Evolutionary conservation across 2,329 filamentous ascomycete species (phyloP).

Genomic region (Alternaria arbusti): DNA sequence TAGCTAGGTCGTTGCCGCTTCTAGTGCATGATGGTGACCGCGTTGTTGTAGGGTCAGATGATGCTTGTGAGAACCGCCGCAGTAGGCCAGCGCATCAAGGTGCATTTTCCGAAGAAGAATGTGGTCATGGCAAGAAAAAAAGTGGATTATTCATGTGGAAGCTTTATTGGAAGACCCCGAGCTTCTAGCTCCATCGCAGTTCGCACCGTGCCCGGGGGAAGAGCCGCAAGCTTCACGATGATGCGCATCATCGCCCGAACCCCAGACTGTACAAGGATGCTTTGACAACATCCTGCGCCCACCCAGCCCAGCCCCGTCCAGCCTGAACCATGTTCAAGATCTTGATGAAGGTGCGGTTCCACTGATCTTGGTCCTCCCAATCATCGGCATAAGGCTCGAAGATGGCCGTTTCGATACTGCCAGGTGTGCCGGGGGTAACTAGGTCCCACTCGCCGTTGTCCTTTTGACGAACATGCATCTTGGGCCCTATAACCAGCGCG

Average conservation of each 20-base stretch:
- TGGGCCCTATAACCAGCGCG: constrained; percentile 64
- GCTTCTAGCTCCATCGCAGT: not conserved
- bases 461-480: constrained; percentile 56
- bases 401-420: constrained; percentile 53
- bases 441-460: constrained; percentile 43
- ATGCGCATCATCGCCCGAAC: constrained; percentile 12
- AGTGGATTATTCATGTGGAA: not conserved
- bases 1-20: not conserved
- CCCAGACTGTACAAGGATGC: constrained; percentile 35
- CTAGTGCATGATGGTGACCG: not conserved
- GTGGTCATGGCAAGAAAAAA: not conserved
- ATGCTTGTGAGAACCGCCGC: not conserved
- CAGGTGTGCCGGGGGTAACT: constrained; percentile 30
- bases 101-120: not conserved
- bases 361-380: constrained; percentile 63
- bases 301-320: constrained; percentile 62
- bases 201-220: not conserved
- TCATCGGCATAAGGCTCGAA: constrained; percentile 70
- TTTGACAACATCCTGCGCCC: constrained; percentile 50
- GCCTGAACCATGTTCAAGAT: constrained; percentile 60
- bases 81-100: not conserved
- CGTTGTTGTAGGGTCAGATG: not conserved
- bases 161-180: not conserved
- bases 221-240: not conserved
- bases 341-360: constrained; percentile 60